phyloP scores from a whole-genome alignment of 225 moss, liverwort and hornwort species.

The Marchantia paleacea region DNA sequence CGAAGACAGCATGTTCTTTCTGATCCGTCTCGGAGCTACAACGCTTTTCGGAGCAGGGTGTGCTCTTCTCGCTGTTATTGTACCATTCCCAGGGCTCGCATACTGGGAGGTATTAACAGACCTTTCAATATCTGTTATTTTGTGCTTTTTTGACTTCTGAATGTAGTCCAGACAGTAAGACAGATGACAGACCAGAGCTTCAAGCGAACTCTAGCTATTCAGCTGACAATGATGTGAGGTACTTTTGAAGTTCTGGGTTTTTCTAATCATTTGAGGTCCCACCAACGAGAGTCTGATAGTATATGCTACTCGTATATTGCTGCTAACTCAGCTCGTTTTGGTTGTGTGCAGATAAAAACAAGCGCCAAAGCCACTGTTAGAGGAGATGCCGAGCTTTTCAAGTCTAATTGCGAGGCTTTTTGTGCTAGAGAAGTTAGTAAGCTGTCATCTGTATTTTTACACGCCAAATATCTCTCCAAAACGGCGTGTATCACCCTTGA shows the following conservation, averaged over 20 bases:
- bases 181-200: too few relatives aligned
- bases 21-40: constrained; percentile 27
- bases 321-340: neutral
- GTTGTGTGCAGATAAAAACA: constrained; percentile 11
- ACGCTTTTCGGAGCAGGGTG: constrained; percentile 32
- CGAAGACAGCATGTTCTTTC: constrained; percentile 18
- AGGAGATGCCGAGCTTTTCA: constrained; percentile 31
- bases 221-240: neutral
- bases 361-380: constrained; percentile 26
- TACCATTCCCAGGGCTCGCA: constrained; percentile 35
- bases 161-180: neutral
- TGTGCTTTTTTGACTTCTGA: neutral
- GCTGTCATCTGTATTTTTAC: constrained; percentile 34
- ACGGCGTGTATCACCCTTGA: constrained; percentile 14
- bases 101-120: constrained; percentile 25
- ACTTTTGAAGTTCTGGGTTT: neutral
- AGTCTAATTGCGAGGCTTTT: constrained; percentile 27
- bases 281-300: neutral
- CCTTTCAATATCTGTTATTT: neutral
- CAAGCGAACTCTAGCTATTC: neutral
- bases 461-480: constrained; percentile 32
- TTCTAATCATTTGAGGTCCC: neutral
- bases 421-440: constrained; percentile 28
- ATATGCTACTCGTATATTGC: neutral
- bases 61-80: constrained; percentile 28